Percentiles rank a stretch among this genome's conserved stretches.
Evolutionary conservation across 805 yeast genomes (phyloP).

Genomic region (Maudiozyma barnettii): DNA sequence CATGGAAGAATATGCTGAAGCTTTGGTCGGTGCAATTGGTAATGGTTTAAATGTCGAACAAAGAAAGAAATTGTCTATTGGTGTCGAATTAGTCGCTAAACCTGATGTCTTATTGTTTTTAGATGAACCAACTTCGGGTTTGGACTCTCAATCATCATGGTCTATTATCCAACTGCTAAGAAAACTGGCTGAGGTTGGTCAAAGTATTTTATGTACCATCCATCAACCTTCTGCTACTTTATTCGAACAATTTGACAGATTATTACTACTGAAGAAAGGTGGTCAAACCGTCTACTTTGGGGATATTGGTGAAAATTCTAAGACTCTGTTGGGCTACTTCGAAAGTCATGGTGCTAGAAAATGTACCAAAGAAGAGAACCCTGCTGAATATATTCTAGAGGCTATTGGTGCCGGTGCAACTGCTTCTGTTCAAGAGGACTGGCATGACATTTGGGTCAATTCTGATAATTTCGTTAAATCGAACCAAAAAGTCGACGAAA

Average conservation of each 20-base stretch:
- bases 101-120: slow-evolving; percentile 38
- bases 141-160: slow-evolving; percentile 46
- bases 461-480: slow-evolving; percentile 32
- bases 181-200: slow-evolving; percentile 39
- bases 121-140: slow-evolving; percentile 47
- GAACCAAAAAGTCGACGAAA: slow-evolving; percentile 35
- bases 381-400: slow-evolving; percentile 62
- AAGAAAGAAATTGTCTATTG: slow-evolving; percentile 36
- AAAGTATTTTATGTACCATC: slow-evolving; percentile 45
- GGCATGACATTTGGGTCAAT: slow-evolving; percentile 46
- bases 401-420: slow-evolving; percentile 72
- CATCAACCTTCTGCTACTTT: slow-evolving; percentile 56
- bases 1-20: slow-evolving; percentile 46
- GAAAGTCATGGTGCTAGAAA: slow-evolving; percentile 58
- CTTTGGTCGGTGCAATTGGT: slow-evolving; percentile 39
- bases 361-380: slow-evolving; percentile 47
- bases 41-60: slow-evolving; percentile 37
- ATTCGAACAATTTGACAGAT: slow-evolving; percentile 51
- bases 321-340: slow-evolving; percentile 47
- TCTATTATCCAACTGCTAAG: slow-evolving; percentile 39
- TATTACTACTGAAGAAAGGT: slow-evolving; percentile 53
- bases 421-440: slow-evolving; percentile 42
- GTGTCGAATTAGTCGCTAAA: slow-evolving; percentile 39
- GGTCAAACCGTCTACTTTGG: slow-evolving; percentile 69
- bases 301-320: slow-evolving; percentile 48